Base-by-base conservation (phyloP, 805 yeast genomes). In the Ogataea neopini region DNA sequence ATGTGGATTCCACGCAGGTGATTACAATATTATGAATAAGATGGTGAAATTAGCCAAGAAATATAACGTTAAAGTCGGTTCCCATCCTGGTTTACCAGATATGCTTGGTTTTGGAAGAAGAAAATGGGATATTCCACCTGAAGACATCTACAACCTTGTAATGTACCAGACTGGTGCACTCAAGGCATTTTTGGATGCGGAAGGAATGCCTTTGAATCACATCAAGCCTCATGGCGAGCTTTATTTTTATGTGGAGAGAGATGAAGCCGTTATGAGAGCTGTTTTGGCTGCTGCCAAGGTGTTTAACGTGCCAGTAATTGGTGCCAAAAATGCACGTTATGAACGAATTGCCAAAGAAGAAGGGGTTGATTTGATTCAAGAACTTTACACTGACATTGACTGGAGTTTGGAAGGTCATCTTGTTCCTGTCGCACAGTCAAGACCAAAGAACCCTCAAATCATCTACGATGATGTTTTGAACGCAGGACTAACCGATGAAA, bases 1-100 rank as follows among this genome's bases (percentile, higher is more conserved):
- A 8, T 70, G 74, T 54, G 74, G 74, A 4, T 69, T 65, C 40
- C 74, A 70, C 51, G 74, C 72, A 29, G 73, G 73, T 14, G 74
- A 70, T 51, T 66, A 62, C 43, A 63, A 58, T 29, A 68, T 62
- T 29, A 70, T 70, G 74, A 48, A 54, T 17, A 47, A 61, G 20
- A 70, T 68, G 45, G 70, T 70, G 6, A 47, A 53, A 37, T 47
- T 66, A 35, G 74, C 73, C 1, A 69, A 70, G 41, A 54, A 63
- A 34, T 51, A 64, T 51, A 53, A 56, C 34, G 74, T 70, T 19
- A 61, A 60, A 46, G 67, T 67, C 26, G 73, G 73, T 1, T 67
- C 74, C 3, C 74, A 70, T 47, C 73, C 73, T 11, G 73, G 74
- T 0, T 53, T 70, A 23, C 73, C 71, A 6, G 74, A 70, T 46